Evolutionary conservation across 2,329 filamentous ascomycete species (phyloP).

Genomic region (Monosporascus sp.): DNA sequence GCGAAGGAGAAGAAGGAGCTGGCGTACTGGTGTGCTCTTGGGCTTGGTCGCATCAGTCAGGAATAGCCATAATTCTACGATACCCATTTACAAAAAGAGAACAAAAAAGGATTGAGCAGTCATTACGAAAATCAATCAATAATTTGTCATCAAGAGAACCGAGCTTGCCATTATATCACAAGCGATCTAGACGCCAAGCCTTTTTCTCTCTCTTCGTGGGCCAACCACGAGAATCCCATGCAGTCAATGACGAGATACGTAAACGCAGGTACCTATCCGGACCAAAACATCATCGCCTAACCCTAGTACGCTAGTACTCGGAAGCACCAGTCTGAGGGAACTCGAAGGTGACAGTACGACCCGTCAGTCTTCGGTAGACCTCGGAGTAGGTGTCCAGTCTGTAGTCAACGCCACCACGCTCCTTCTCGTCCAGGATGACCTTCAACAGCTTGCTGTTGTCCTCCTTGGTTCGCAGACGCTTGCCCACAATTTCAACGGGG

Average conservation of each 20-base stretch:
- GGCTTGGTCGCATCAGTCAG: conserved; percentile 71
- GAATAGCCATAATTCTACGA: conserved; percentile 33
- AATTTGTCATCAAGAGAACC: conserved; percentile 25
- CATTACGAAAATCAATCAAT: neutral
- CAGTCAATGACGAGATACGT: conserved; percentile 18
- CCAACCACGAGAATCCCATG: conserved; percentile 24
- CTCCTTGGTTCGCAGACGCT: conserved; percentile 97
- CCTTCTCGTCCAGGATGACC: conserved; percentile 99
- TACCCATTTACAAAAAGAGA: conserved; percentile 29
- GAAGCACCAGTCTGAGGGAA: conserved; percentile 79
- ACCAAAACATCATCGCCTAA: conserved; percentile 25
- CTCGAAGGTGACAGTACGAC: conserved; percentile 95
- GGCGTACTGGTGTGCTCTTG: conserved; percentile 93
- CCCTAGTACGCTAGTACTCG: conserved; percentile 66
- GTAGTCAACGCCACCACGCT: conserved; percentile 99
- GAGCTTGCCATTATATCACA: conserved; percentile 37
- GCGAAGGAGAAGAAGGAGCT: conserved; percentile 76
- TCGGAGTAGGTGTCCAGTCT: conserved; percentile 98
- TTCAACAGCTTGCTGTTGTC: conserved; percentile 98
- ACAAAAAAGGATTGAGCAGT: neutral
- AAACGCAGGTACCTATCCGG: conserved; percentile 19
- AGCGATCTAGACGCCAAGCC: conserved; percentile 49
- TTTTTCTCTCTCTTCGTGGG: conserved; percentile 23
- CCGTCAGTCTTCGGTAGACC: conserved; percentile 97
- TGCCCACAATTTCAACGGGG: conserved; percentile 99